These are phyloP conservation scores for Epipyxis sp. DNA, from an alignment of 108 stramenopile species.

Conservation along the genomic window DNA sequence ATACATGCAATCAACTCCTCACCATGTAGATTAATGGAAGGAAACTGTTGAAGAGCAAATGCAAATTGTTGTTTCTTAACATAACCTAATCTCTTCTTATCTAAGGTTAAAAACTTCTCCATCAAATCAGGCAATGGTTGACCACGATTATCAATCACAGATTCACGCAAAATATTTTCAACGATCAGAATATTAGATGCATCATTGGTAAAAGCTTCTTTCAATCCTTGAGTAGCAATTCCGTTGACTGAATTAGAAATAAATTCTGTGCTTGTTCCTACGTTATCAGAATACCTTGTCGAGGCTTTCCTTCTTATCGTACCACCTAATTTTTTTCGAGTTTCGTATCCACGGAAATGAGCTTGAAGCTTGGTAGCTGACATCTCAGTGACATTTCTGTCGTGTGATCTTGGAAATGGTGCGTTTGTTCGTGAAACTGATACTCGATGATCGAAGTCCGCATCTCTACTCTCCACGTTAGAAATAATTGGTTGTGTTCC, in stretches of 20 bases:
- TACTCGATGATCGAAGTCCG: not conserved
- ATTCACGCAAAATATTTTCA: constrained; percentile 29
- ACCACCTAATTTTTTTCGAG: constrained; percentile 32
- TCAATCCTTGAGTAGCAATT: too few species aligned
- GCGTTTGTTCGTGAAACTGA: not conserved
- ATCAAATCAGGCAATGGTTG: not conserved
- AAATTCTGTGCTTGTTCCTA: not conserved
- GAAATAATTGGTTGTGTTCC: not conserved
- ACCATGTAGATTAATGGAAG: constrained; percentile 6
- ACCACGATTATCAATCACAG: not conserved
- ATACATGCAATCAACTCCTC: constrained; percentile 33
- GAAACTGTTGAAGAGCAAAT: constrained; percentile 35
- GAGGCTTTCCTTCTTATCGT: too few species aligned
- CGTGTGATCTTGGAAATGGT: too few species aligned
- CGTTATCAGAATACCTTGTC: not conserved
- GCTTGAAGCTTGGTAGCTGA: constrained; percentile 45
- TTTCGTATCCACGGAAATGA: constrained; percentile 39
- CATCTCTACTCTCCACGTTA: too few species aligned
- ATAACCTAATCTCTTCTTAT: constrained; percentile 3
- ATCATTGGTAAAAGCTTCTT: not conserved
- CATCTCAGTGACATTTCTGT: not conserved
- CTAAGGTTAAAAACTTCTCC: not conserved
- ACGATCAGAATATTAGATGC: constrained; percentile 38
- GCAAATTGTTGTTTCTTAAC: constrained; percentile 49
- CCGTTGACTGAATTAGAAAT: too few species aligned